These are phyloP conservation scores for Aspergillus conjunctus DNA, from an alignment of 495 filamentous ascomycete genomes.

Conservation along the genomic window DNA sequence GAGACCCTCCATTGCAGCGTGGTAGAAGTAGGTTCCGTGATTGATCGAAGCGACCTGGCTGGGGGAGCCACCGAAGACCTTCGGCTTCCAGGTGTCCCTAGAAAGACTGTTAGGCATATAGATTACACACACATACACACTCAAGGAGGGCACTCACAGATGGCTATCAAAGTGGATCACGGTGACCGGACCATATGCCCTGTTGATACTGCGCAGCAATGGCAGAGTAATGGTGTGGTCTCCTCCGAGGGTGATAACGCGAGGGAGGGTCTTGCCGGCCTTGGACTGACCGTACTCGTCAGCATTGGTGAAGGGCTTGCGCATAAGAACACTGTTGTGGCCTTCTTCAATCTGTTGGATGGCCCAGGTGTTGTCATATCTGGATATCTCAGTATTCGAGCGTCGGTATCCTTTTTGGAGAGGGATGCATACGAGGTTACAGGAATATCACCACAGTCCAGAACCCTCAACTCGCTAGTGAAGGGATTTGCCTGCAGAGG, in stretches of 20 bases:
- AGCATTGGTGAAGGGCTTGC: conserved; percentile 48
- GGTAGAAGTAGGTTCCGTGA: conserved; percentile 83
- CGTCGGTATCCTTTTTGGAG: background rate
- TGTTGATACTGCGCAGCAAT: conserved; percentile 64
- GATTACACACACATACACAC: background rate
- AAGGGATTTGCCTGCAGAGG: conserved; percentile 63
- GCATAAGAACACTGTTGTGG: conserved; percentile 56
- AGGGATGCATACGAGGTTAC: conserved; percentile 59
- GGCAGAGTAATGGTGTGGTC: conserved; percentile 68
- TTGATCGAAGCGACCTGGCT: conserved; percentile 69
- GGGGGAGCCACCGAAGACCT: conserved; percentile 72
- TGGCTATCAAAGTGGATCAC: conserved; percentile 78
- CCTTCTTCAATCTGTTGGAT: conserved; percentile 74
- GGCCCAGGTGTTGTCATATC: conserved; percentile 71
- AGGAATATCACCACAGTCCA: conserved; percentile 78
- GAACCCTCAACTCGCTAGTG: conserved; percentile 62
- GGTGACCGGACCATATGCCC: conserved; percentile 64
- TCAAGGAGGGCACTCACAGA: conserved; percentile 42
- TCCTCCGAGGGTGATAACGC: conserved; percentile 69
- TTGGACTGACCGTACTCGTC: conserved; percentile 52
- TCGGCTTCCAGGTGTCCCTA: conserved; percentile 65
- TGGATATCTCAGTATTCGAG: conserved; percentile 19
- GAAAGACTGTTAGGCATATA: background rate
- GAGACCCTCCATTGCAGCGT: conserved; percentile 68
- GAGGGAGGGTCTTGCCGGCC: conserved; percentile 58